These are phyloP conservation scores for Colletotrichum liriopes DNA, from an alignment of 2,329 filamentous ascomycete species.

Conservation along the genomic window DNA sequence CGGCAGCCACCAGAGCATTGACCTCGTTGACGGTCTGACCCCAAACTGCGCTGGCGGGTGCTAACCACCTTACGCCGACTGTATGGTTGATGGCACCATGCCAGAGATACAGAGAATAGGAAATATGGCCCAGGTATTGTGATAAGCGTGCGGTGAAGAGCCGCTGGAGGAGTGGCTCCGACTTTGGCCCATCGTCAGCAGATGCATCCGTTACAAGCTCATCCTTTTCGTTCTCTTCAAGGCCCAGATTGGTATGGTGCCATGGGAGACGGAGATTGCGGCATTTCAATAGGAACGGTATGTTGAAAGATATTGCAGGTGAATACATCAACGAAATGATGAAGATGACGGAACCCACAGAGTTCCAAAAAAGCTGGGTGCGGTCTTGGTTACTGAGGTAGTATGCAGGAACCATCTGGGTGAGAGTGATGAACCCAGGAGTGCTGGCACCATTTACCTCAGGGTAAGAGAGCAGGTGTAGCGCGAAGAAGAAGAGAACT, in stretches of 20 bases:
- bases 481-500: background rate
- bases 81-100: conserved; percentile 70
- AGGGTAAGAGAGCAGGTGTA: conserved; percentile 23
- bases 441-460: background rate
- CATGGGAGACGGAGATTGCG: background rate
- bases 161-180: too few relatives aligned
- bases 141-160: too few relatives aligned
- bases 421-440: conserved; percentile 4
- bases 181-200: too few relatives aligned
- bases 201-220: too few relatives aligned
- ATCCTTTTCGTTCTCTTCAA: too few relatives aligned
- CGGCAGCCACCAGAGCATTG: background rate
- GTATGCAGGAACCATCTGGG: conserved; percentile 8
- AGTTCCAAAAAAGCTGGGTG: conserved; percentile 47
- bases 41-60: background rate
- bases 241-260: too few relatives aligned
- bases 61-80: conserved; percentile 52
- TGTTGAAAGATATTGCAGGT: conserved; percentile 55
- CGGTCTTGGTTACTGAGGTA: background rate
- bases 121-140: too few relatives aligned
- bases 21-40: background rate
- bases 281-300: conserved; percentile 57
- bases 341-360: conserved; percentile 38
- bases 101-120: conserved; percentile 72
- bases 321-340: conserved; percentile 45